Conservation (phyloP, 2,329 filamentous ascomycete species). For the Cladobotryum mycophilum region DNA sequence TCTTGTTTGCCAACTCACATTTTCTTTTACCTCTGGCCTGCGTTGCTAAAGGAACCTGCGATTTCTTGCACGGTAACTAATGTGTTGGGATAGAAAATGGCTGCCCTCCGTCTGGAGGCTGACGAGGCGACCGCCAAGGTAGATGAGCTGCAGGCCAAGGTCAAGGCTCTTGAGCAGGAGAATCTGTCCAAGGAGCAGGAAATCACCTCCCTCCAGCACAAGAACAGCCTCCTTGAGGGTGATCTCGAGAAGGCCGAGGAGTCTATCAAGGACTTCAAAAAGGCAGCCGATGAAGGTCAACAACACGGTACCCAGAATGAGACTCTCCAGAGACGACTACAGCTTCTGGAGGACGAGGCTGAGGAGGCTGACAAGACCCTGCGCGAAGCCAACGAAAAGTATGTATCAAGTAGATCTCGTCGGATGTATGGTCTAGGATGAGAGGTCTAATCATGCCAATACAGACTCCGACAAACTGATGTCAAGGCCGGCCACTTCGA, state of each 20-base stretch:
- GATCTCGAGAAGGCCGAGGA: constrained; percentile 92
- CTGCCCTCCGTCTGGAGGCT: constrained; percentile 86
- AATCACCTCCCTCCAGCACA: constrained; percentile 92
- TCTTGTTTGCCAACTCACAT: too few relatives aligned
- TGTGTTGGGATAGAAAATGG: constrained; percentile 67
- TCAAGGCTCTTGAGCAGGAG: constrained; percentile 91
- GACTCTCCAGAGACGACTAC: constrained; percentile 81
- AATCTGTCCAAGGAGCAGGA: constrained; percentile 96
- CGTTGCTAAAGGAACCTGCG: not conserved
- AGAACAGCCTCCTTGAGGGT: constrained; percentile 81
- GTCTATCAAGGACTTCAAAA: constrained; percentile 80
- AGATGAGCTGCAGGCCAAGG: constrained; percentile 79
- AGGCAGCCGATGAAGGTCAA: constrained; percentile 73
- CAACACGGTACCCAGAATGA: constrained; percentile 86
- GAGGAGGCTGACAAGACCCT: constrained; percentile 95
- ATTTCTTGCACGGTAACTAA: constrained; percentile 9
- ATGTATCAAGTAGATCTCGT: constrained; percentile 34
- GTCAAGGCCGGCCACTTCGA: constrained; percentile 99
- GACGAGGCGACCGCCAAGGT: constrained; percentile 76
- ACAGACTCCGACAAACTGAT: constrained; percentile 94
- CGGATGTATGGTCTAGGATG: not conserved
- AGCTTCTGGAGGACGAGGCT: constrained; percentile 95
- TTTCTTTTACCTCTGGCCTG: constrained; percentile 9
- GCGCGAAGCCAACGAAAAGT: constrained; percentile 98
- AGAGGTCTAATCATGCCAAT: constrained; percentile 1